Evolutionary conservation across 768 basidiomycete species (phyloP), one percentile per base, ranked within the genome.

Genomic region (Termitomyces sp.): DNA sequence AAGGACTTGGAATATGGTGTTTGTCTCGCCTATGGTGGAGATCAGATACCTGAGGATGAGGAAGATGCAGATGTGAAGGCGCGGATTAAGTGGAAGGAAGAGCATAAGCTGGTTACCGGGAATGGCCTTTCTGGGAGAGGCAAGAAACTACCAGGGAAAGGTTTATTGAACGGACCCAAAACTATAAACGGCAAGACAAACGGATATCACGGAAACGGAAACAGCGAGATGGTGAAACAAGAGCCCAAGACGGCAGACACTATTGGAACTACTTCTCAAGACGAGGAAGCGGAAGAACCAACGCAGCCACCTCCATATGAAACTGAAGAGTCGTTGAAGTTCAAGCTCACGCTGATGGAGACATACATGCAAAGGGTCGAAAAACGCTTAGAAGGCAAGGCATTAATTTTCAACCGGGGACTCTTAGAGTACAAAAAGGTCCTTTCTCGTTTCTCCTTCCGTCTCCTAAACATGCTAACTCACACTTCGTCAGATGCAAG

Each of bases 1-100:
- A 98, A 98, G 70, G 93, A 98, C 66, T 77, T 99, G 59, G 95
- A 98, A 66, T 98, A 98, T 62, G 96, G 92, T 2, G 73, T 94
- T n/a, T 92, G 92, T 57, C 75, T 81, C 21, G 80, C 84, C 32
- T 96, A 83, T 66, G 94, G 89, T 1, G 97, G 96, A 2, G 90
- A 91, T 63, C 76, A 87, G 60, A 85, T 87, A 52, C 72, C 77
- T 2, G 89, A 92, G 60, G 92, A 91, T 61, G 86, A 85, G 58
- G 83, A 85, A 58, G 92, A 93, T 58, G 71, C 72, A 6, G 89
- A 89, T 60, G 88, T 90, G 43, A 79, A 80, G 58, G 87, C 78
- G 12, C 71, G 80, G 24, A 45, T 64, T 19, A 76, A 76, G 55
- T 79, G 78, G 76, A 74, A 76, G 52, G 79, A 81, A 56, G 79